phyloP scores from a whole-genome alignment of 169 alveolate genomes.

The Plasmodium sp. region DNA sequence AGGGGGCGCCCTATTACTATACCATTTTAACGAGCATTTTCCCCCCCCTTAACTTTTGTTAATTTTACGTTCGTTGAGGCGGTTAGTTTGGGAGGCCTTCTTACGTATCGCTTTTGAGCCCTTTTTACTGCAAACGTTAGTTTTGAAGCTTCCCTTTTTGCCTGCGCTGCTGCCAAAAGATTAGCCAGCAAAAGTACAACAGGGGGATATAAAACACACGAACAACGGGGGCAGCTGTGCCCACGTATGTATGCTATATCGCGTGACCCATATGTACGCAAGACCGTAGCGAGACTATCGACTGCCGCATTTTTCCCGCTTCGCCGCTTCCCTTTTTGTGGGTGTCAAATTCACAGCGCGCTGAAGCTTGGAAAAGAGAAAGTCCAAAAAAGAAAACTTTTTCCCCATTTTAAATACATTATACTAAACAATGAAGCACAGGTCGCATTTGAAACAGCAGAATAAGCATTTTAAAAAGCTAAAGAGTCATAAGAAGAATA shows the following conservation, averaged over 20 bases:
- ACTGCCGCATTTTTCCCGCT: neutral
- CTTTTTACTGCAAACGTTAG: neutral
- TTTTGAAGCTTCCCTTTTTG: neutral
- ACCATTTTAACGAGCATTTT: neutral
- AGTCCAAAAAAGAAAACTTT: neutral
- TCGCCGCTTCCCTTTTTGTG: neutral
- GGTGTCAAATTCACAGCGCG: neutral
- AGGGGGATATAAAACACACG: neutral
- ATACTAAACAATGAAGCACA: constrained; percentile 52
- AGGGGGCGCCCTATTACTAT: neutral
- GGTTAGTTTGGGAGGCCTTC: neutral
- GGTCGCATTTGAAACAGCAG: constrained; percentile 52
- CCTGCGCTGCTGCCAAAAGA: neutral
- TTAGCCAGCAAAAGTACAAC: neutral
- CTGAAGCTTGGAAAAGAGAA: neutral
- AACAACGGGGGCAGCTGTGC: neutral
- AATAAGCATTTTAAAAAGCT: constrained; percentile 49
- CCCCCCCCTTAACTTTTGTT: neutral
- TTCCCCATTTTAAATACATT: neutral
- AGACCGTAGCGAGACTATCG: neutral
- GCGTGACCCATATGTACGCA: neutral
- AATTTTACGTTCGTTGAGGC: neutral
- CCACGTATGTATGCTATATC: neutral
- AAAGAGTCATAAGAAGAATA: constrained; percentile 36
- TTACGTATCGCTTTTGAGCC: neutral